A percentile compares a stretch with the other conserved stretches of the same genome.
Evolutionary conservation across 164 flowering plant species (phyloP).

Genomic region (Magnolia officinalis): DNA sequence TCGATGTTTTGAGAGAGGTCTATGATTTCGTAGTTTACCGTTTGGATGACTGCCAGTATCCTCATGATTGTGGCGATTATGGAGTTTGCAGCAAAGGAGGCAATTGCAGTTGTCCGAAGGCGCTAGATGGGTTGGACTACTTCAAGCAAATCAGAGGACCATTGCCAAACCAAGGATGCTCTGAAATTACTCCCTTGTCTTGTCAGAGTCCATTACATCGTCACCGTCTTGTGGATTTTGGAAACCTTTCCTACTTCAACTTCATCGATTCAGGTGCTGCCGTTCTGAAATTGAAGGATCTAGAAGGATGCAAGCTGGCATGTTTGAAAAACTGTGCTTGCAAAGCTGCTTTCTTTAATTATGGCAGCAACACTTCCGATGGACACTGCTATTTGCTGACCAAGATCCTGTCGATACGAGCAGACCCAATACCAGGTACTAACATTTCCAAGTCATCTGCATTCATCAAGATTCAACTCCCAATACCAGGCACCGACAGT

Average conservation of each 20-base stretch:
- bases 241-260: neutral
- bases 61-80: conserved; percentile 25
- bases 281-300: neutral
- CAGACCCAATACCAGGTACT: neutral
- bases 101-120: conserved; percentile 25
- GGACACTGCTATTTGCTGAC: neutral
- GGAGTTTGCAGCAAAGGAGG: conserved; percentile 23
- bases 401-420: neutral
- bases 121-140: neutral
- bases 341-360: conserved; percentile 1
- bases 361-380: neutral
- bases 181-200: conserved; percentile 9
- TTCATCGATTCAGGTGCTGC: neutral
- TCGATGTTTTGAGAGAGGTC: neutral
- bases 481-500: neutral
- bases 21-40: conserved; percentile 6
- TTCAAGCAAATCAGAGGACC: conserved; percentile 16
- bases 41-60: conserved; percentile 13
- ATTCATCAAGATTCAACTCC: neutral
- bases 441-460: too few relatives aligned
- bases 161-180: conserved; percentile 17
- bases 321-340: neutral
- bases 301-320: neutral
- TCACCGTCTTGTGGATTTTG: conserved; percentile 14
- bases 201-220: conserved; percentile 8